Evolutionary conservation across 139 green algal species (phyloP).

Genomic region (Chlamydomonas sp.): DNA sequence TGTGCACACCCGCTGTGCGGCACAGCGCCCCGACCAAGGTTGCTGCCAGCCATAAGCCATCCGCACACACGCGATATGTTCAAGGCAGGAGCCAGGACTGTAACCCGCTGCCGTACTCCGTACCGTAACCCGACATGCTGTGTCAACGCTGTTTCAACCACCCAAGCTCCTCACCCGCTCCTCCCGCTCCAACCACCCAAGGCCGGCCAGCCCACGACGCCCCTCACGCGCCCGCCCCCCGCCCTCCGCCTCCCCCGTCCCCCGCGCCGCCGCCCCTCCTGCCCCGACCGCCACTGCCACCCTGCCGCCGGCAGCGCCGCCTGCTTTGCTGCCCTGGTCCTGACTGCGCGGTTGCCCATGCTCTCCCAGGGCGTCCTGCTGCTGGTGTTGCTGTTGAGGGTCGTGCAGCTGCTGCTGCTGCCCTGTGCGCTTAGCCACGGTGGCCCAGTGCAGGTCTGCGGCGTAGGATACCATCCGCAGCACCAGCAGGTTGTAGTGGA

Average conservation of each 20-base stretch:
- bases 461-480: conserved; percentile 88
- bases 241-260: background rate
- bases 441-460: conserved; percentile 83
- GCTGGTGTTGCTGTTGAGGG: conserved; percentile 17
- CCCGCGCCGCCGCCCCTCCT: no score
- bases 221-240: no score
- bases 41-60: no score
- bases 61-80: no score
- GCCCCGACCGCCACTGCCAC: background rate
- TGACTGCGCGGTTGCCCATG: background rate
- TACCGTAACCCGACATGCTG: no score
- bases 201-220: background rate
- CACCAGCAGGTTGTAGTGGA: conserved; percentile 89
- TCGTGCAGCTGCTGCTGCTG: background rate
- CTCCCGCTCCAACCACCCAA: background rate
- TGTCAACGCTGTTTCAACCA: background rate
- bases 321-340: no score
- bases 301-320: background rate
- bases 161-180: background rate
- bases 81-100: no score
- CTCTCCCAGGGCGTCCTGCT: background rate
- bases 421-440: background rate
- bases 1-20: background rate
- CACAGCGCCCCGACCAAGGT: no score
- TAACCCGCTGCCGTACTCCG: no score